These are phyloP conservation scores for Berberis thunbergii DNA, from an alignment of 164 flowering plant genomes.

Conservation along the genomic window DNA sequence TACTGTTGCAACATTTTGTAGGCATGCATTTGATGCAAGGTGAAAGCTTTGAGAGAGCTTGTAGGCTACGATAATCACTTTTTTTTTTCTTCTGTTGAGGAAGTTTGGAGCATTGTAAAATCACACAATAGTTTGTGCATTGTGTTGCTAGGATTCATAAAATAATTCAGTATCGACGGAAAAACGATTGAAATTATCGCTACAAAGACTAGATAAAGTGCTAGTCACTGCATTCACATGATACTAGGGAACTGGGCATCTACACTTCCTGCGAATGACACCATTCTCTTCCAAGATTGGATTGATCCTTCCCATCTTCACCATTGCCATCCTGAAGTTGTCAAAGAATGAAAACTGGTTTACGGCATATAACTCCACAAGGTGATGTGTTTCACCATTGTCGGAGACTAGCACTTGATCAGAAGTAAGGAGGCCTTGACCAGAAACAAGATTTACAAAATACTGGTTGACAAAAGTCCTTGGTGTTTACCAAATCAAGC, in stretches of 20 bases:
- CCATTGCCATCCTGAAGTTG: not conserved
- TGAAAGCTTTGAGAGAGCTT: too few relatives aligned
- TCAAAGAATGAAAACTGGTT: not conserved
- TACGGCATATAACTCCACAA: not conserved
- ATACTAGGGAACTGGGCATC: not conserved
- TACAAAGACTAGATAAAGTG: too few relatives aligned
- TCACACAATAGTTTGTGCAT: too few relatives aligned
- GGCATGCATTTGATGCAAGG: too few relatives aligned
- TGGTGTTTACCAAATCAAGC: slow-evolving; percentile 2
- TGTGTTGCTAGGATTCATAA: too few relatives aligned
- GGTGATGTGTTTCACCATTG: not conserved
- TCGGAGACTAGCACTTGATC: not conserved
- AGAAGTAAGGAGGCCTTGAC: not conserved
- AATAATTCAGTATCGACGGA: too few relatives aligned
- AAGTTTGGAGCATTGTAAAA: too few relatives aligned
- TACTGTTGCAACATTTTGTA: too few relatives aligned
- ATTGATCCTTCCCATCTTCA: slow-evolving; percentile 5
- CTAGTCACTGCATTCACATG: too few relatives aligned
- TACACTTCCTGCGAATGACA: slow-evolving; percentile 6
- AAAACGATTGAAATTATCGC: too few relatives aligned
- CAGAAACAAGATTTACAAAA: not conserved
- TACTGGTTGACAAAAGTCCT: not conserved
- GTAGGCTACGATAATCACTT: too few relatives aligned
- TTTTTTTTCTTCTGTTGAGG: too few relatives aligned
- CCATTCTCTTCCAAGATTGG: slow-evolving; percentile 28